Percentiles rank a stretch among this genome's conserved stretches.
These are phyloP conservation scores for Psophocarpus tetragonolobus DNA, from an alignment of 306 rosid genomes.

Conservation along the genomic window DNA sequence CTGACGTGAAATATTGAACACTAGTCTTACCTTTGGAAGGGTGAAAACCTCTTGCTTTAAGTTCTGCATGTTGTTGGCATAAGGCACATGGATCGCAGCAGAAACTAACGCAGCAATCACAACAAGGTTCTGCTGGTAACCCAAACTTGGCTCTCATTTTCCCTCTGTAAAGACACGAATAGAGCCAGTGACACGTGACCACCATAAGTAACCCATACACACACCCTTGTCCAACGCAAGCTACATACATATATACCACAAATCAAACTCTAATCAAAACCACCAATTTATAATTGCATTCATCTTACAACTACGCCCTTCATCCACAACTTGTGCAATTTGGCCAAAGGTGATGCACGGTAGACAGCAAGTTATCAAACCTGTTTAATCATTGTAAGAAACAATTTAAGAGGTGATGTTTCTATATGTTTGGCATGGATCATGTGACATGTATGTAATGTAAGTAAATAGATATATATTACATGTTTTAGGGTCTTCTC, in stretches of 20 bases:
- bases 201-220: constrained; percentile 43
- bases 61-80: constrained; percentile 52
- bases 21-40: constrained; percentile 48
- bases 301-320: constrained; percentile 46
- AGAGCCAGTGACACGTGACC: constrained; percentile 37
- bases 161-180: constrained; percentile 47
- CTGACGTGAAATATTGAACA: too few species aligned
- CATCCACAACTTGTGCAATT: constrained; percentile 50
- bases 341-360: constrained; percentile 54
- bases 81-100: constrained; percentile 42
- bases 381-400: constrained; percentile 21
- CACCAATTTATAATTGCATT: too few species aligned
- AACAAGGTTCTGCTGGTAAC: constrained; percentile 44
- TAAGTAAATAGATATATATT: background rate
- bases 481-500: constrained; percentile 42
- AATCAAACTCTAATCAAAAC: too few species aligned
- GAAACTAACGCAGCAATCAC: constrained; percentile 45
- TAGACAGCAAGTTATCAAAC: constrained; percentile 44
- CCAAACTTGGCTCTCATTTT: constrained; percentile 38
- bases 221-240: constrained; percentile 44
- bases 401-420: background rate
- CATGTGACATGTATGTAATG: background rate
- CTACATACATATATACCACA: constrained; percentile 1
- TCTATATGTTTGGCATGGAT: background rate
- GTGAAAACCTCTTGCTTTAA: constrained; percentile 45